Conservation (phyloP, 1,139 yeast genomes). For the Lodderomyces elongisporus region DNA sequence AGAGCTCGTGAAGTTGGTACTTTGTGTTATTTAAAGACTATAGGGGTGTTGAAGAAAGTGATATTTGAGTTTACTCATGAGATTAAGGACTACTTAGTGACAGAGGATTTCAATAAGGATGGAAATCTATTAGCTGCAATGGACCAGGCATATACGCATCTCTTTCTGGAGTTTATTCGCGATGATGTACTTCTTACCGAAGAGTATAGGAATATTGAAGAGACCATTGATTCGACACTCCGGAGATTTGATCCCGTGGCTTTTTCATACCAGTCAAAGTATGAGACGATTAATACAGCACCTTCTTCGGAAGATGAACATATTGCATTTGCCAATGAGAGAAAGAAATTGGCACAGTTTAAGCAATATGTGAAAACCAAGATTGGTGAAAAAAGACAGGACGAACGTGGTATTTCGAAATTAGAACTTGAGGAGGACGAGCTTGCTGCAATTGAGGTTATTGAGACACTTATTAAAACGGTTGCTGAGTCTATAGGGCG, state of each 20-base stretch:
- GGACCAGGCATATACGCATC: slow-evolving; percentile 68
- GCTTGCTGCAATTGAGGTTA: slow-evolving; percentile 39
- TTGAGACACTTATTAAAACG: slow-evolving; percentile 64
- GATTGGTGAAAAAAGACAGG: slow-evolving; percentile 18
- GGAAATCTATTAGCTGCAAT: slow-evolving; percentile 50
- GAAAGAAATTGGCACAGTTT: slow-evolving; percentile 37
- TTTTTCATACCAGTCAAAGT: slow-evolving; percentile 44
- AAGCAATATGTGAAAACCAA: slow-evolving; percentile 33
- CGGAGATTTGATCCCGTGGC: slow-evolving; percentile 40
- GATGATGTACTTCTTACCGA: slow-evolving; percentile 66
- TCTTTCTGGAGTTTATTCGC: slow-evolving; percentile 66
- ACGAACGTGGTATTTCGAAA: slow-evolving; percentile 17
- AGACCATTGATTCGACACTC: slow-evolving; percentile 49
- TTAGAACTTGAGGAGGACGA: slow-evolving; percentile 24
- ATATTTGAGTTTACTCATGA: slow-evolving; percentile 63
- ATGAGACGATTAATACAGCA: slow-evolving; percentile 13
- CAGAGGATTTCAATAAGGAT: slow-evolving; percentile 42
- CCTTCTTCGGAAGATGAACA: slow-evolving; percentile 35
- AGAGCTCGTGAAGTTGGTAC: slow-evolving; percentile 61
- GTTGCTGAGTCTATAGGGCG: slow-evolving; percentile 80
- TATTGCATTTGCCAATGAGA: slow-evolving; percentile 34
- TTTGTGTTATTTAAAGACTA: slow-evolving; percentile 72
- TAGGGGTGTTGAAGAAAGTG: slow-evolving; percentile 60
- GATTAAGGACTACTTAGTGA: slow-evolving; percentile 53
- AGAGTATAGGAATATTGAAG: slow-evolving; percentile 69